These are phyloP conservation scores for Eucalyptus urophylla DNA, from an alignment of 345 rosid species.

Conservation along the genomic window DNA sequence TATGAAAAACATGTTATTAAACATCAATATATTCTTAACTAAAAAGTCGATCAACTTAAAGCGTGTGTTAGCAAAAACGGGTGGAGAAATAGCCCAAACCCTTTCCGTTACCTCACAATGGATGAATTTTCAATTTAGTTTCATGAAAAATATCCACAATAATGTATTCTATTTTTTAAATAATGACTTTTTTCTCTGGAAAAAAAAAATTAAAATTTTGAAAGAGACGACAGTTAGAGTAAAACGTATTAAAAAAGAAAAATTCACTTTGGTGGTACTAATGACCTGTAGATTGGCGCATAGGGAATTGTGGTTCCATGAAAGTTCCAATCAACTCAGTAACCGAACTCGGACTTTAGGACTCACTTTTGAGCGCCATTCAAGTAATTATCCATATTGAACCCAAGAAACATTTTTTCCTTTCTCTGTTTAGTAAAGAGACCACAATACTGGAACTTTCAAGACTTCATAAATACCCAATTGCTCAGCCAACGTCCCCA, in stretches of 20 bases:
- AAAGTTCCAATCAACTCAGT: neutral
- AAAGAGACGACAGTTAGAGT: neutral
- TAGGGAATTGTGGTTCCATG: accelerated
- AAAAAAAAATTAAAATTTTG: no score
- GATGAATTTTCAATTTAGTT: no score
- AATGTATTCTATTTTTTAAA: no score
- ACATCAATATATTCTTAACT: neutral
- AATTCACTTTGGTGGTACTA: neutral
- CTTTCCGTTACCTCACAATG: neutral
- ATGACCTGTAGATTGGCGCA: neutral
- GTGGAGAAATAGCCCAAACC: neutral
- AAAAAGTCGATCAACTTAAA: neutral
- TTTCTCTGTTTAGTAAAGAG: neutral
- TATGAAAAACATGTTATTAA: no score
- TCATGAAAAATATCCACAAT: neutral
- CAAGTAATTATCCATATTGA: neutral
- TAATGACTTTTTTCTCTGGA: neutral
- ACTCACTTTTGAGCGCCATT: neutral
- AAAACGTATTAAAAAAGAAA: no score
- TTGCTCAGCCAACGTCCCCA: accelerated
- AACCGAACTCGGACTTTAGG: neutral
- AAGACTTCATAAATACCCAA: neutral
- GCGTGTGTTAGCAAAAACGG: accelerated
- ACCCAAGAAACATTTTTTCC: neutral
- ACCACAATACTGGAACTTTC: neutral